Percentiles rank a stretch among this genome's conserved stretches.
Evolutionary conservation across 2,329 filamentous ascomycete species (phyloP).

Genomic region (Colletotrichum brevisporum): DNA sequence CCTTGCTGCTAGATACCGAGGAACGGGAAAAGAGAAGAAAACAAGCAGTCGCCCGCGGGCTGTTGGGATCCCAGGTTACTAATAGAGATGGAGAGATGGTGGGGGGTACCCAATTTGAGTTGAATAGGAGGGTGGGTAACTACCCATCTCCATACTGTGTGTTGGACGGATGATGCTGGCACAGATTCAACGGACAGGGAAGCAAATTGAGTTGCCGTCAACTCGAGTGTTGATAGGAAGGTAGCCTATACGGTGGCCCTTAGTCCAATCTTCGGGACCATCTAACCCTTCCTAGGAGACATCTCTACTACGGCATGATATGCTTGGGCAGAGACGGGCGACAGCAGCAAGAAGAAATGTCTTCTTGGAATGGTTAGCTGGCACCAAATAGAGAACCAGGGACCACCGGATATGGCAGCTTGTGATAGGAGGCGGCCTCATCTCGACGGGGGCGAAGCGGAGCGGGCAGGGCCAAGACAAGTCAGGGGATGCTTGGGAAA

Average conservation of each 20-base stretch:
- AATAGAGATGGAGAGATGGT: slow-evolving; percentile 17
- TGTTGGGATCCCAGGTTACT: background rate
- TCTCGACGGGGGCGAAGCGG: slow-evolving; percentile 26
- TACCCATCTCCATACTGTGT: background rate
- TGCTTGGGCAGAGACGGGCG: no score
- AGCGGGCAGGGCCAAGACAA: slow-evolving; percentile 27
- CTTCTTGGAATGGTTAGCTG: no score
- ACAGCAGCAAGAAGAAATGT: no score
- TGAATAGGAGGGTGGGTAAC: slow-evolving; percentile 25
- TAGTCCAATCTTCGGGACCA: no score
- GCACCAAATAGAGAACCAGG: no score
- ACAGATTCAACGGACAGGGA: slow-evolving; percentile 15
- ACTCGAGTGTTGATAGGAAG: slow-evolving; percentile 32
- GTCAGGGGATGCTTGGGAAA: slow-evolving; percentile 31
- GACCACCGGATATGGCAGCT: background rate
- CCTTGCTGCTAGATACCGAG: slow-evolving; percentile 3
- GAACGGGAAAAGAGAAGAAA: slow-evolving; percentile 4
- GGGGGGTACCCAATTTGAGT: slow-evolving; percentile 25
- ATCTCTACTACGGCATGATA: no score
- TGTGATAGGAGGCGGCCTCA: slow-evolving; percentile 36
- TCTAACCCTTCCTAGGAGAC: no score
- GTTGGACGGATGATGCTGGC: slow-evolving; percentile 8
- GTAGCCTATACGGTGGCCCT: no score
- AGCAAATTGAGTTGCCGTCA: slow-evolving; percentile 22
- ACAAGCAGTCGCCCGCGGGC: slow-evolving; percentile 9